A percentile compares a stretch with the other conserved stretches of the same genome.
Conservation (phyloP, 2,329 filamentous ascomycete genomes). For the Epichloe coenophiala region DNA sequence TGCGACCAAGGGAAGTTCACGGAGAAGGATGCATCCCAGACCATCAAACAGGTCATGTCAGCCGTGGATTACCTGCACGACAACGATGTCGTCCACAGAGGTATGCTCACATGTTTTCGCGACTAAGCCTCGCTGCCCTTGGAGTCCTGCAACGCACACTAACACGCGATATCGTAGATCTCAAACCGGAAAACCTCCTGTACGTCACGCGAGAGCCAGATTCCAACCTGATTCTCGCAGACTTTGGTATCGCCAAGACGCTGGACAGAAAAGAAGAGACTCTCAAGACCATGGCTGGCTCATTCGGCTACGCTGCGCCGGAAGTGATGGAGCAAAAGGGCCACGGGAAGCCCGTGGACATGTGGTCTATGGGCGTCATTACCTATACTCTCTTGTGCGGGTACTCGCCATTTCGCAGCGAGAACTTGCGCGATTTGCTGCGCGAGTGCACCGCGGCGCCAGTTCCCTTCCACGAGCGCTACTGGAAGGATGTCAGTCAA, state of each 20-base stretch:
- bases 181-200: conserved; percentile 95
- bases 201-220: conserved; percentile 68
- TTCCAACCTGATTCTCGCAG: conserved; percentile 83
- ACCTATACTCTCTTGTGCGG: conserved; percentile 96
- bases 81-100: conserved; percentile 92
- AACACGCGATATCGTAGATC: conserved; percentile 42
- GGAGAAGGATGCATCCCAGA: conserved; percentile 92
- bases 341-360: conserved; percentile 95
- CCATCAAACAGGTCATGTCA: conserved; percentile 83
- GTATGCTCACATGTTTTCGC: conserved; percentile 31
- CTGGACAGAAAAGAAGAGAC: conserved; percentile 82
- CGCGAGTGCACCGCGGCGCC: conserved; percentile 77
- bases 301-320: conserved; percentile 92
- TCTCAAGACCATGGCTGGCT: conserved; percentile 95
- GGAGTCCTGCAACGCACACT: background rate
- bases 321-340: conserved; percentile 98
- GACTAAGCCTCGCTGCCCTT: background rate
- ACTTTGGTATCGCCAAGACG: conserved; percentile 98
- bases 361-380: conserved; percentile 98
- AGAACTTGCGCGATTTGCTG: conserved; percentile 84
- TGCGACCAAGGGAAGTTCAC: conserved; percentile 98
- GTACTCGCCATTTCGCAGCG: conserved; percentile 94
- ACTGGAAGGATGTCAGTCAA: conserved; percentile 94
- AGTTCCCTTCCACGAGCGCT: conserved; percentile 91
- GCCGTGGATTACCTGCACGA: conserved; percentile 90